Conservation (phyloP, 768 basidiomycete species). For the Lactifluus subvellereus region DNA sequence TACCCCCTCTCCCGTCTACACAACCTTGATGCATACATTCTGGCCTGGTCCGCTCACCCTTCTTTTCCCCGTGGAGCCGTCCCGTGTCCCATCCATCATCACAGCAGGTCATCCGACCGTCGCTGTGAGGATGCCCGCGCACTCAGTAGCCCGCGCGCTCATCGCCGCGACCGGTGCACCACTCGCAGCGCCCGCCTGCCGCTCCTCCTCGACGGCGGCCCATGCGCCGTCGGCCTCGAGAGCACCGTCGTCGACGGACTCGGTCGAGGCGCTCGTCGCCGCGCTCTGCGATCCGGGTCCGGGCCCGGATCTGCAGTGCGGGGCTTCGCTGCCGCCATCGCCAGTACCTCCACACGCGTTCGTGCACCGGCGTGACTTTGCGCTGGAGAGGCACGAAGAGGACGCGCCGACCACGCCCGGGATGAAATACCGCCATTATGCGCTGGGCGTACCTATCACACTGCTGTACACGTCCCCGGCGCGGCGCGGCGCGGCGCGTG, state of each 20-base stretch:
- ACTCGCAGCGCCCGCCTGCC: conserved; percentile 75
- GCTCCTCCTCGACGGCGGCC: conserved; percentile 87
- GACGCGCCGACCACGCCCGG: conserved; percentile 89
- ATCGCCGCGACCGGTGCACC: conserved; percentile 71
- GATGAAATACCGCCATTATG: conserved; percentile 99
- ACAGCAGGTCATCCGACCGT: conserved; percentile 78
- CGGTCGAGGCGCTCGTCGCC: conserved; percentile 72
- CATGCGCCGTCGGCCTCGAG: conserved; percentile 86
- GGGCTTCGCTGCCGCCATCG: not conserved
- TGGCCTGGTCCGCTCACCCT: conserved; percentile 96
- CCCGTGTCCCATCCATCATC: conserved; percentile 62
- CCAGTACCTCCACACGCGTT: conserved; percentile 41
- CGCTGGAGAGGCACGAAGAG: conserved; percentile 56
- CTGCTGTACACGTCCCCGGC: conserved; percentile 48
- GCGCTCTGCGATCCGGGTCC: conserved; percentile 39
- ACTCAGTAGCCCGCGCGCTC: conserved; percentile 86
- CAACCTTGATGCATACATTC: conserved; percentile 70
- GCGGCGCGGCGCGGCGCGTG: conserved; percentile 28
- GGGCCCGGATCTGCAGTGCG: conserved; percentile 31
- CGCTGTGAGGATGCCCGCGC: conserved; percentile 90
- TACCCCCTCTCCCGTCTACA: conserved; percentile 51
- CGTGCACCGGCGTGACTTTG: conserved; percentile 75
- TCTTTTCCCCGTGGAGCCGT: conserved; percentile 71
- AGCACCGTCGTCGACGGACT: conserved; percentile 94
- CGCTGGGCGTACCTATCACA: conserved; percentile 81